phyloP scores from a whole-genome alignment of 345 rosid species.

The Citrus unshiu region DNA sequence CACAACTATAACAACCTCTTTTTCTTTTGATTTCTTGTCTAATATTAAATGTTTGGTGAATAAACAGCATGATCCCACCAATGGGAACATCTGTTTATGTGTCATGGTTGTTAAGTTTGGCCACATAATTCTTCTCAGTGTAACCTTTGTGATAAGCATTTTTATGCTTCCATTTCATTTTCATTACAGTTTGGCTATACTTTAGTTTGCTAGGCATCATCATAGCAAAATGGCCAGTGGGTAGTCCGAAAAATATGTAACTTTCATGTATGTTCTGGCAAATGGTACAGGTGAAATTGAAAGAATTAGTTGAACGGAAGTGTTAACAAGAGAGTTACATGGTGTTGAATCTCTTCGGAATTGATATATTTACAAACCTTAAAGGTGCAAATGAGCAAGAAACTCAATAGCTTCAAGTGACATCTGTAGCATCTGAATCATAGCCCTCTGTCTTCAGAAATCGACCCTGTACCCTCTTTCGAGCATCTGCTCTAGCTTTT shows the following conservation, averaged over 20 bases:
- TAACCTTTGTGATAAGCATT: background rate
- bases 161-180: slow-evolving; percentile 23
- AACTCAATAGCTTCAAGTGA: slow-evolving; percentile 22
- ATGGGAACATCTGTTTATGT: background rate
- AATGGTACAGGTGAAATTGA: background rate
- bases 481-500: slow-evolving; percentile 28
- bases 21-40: background rate
- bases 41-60: slow-evolving; percentile 25
- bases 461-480: slow-evolving; percentile 28
- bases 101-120: slow-evolving; percentile 29
- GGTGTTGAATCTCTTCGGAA: background rate
- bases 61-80: slow-evolving; percentile 7
- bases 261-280: background rate
- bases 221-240: background rate
- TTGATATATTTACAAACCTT: slow-evolving; percentile 6
- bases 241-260: background rate
- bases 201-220: slow-evolving; percentile 18
- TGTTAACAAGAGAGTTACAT: background rate
- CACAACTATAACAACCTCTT: slow-evolving; percentile 41
- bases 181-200: slow-evolving; percentile 25
- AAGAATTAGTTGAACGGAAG: slow-evolving; percentile 14
- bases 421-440: slow-evolving; percentile 22
- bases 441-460: slow-evolving; percentile 22
- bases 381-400: background rate
- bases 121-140: background rate